Base-by-base conservation (phyloP, 1,139 yeast species). In the Suhomyces maxii region DNA sequence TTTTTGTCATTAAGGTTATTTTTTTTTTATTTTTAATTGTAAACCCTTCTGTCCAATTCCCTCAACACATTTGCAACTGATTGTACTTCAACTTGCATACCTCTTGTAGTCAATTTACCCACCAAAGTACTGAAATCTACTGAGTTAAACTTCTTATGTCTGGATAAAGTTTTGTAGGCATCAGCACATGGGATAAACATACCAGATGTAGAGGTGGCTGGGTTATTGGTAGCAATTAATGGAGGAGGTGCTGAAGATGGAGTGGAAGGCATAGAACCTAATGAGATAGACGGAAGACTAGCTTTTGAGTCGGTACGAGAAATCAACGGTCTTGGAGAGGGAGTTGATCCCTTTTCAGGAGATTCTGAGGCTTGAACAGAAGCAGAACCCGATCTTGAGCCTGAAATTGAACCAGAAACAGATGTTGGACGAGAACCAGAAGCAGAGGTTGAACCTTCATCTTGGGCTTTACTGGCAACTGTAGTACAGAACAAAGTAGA, bases 41-140 rank as follows among this genome's bases (percentile, higher is more conserved):
- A 82, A 44, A 85, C 69, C 55, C 87, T 72, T 57, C 89, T 75
- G 62, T 89, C 96, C 55, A 89, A 73, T 59, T 88, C 93, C 37
- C 96, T 73, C 51, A 89, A 70, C 26, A 88, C 90, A 55, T 85
- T 86, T 26, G 93, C 96, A 32, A 89, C 95, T 51, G 89, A 82
- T 58, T 86, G 89, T 8, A 87, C 96, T 59, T 89, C 96, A 37
- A 89, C 95, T 58, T 86, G 89, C 87, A 87, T 86, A 2, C 95
- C 96, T 53, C 87, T 73, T 0, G 95, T 87, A 36, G 86, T 83
- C 53, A 89, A 73, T 57, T 85, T 82, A 8, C 89, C 89, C 5
- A 89, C 90, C 52, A 89, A 71, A 1, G 83, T 79, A 44, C 86
- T 80, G 58, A 89, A 82, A 53, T 88, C 95, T 13, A 85, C 88